These are phyloP conservation scores for Xylaria acuta DNA, from an alignment of 495 filamentous ascomycete genomes.

Conservation along the genomic window DNA sequence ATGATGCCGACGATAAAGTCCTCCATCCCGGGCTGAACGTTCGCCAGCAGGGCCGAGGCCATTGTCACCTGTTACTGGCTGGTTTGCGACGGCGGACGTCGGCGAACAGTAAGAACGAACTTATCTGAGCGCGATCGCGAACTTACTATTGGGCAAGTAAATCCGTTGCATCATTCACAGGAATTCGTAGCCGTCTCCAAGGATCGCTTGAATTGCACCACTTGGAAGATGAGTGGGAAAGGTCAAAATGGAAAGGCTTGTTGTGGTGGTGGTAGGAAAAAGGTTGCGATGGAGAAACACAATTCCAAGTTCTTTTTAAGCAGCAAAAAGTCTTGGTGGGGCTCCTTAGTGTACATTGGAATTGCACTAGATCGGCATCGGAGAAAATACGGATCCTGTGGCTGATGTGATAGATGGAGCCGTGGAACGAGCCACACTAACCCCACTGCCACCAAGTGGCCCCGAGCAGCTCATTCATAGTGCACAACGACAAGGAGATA, in stretches of 20 bases:
- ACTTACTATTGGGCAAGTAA: background rate
- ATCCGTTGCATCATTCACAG: conserved; percentile 19
- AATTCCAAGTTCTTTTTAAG: conserved; percentile 23
- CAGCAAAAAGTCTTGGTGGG: conserved; percentile 32
- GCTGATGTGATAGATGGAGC: conserved; percentile 13
- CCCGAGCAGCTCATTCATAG: background rate
- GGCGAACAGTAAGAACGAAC: background rate
- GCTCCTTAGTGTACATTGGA: conserved; percentile 19
- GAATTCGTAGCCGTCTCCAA: background rate
- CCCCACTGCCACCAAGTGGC: background rate
- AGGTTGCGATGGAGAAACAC: conserved; percentile 3
- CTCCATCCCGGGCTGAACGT: conserved; percentile 56
- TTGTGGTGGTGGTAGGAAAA: conserved; percentile 9
- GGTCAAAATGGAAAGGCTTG: background rate
- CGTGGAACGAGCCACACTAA: background rate
- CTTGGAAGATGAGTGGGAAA: background rate
- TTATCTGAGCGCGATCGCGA: background rate
- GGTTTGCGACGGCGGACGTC: background rate
- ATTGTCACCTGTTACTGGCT: conserved; percentile 23
- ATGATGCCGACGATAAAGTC: conserved; percentile 86
- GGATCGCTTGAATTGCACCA: background rate
- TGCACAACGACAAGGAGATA: background rate
- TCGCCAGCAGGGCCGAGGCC: conserved; percentile 28
- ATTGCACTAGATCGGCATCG: conserved; percentile 14
- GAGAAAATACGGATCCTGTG: conserved; percentile 24